Conservation (phyloP, 306 rosid species). For the Quercus cerris region DNA sequence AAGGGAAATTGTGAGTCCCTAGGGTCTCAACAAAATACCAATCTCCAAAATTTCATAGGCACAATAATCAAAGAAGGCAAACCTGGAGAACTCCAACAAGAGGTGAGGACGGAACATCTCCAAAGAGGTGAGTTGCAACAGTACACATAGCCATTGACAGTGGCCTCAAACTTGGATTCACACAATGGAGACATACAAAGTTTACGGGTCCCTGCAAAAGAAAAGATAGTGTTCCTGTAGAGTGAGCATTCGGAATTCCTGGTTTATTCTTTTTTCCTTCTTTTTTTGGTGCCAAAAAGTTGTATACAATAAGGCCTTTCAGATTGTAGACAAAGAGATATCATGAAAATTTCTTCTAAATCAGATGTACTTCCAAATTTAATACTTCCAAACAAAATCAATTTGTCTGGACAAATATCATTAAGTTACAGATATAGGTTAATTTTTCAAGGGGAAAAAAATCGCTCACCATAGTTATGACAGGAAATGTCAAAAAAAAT, state of each 20-base stretch:
- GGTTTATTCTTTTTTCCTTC: neutral
- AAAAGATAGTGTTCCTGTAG: neutral
- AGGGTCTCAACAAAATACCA: neutral
- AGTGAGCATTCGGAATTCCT: neutral
- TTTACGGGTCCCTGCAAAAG: conserved; percentile 78
- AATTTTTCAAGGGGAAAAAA: neutral
- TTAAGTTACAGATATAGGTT: neutral
- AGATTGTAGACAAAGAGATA: neutral
- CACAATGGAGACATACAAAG: conserved; percentile 62
- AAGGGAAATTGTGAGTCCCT: neutral
- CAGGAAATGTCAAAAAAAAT: neutral
- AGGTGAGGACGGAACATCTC: conserved; percentile 91
- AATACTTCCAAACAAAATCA: neutral
- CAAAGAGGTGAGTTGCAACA: conserved; percentile 78
- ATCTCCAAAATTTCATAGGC: neutral
- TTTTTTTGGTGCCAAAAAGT: neutral
- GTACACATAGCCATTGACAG: conserved; percentile 80
- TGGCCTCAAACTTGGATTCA: conserved; percentile 80
- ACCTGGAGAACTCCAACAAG: conserved; percentile 89
- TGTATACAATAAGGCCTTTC: neutral
- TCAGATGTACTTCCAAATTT: neutral
- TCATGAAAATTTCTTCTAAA: neutral
- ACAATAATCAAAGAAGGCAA: conserved; percentile 5
- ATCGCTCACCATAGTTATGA: neutral
- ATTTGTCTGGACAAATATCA: neutral